These are phyloP conservation scores for Colletotrichum sp. DNA, from an alignment of 2,329 filamentous ascomycete genomes.

Conservation along the genomic window DNA sequence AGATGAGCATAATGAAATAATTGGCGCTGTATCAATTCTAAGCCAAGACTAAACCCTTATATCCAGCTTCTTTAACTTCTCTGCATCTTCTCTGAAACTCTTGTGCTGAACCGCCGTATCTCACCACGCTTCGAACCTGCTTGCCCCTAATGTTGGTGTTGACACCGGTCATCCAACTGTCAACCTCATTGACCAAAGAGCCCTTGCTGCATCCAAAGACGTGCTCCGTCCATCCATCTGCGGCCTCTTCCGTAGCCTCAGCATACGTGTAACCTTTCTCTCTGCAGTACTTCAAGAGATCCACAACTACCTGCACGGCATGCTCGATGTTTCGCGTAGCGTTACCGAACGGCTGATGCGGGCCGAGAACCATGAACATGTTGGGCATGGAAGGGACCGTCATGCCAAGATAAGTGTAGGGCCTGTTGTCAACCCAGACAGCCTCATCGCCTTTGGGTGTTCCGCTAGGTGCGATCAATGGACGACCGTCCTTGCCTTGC, in stretches of 20 bases:
- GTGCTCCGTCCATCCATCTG: constrained; percentile 50
- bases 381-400: constrained; percentile 48
- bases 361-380: constrained; percentile 50
- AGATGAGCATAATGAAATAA: background rate
- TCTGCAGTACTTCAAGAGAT: constrained; percentile 35
- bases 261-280: constrained; percentile 37
- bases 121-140: constrained; percentile 46
- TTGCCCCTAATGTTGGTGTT: constrained; percentile 55
- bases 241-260: constrained; percentile 43
- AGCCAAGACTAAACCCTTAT: constrained; percentile 24
- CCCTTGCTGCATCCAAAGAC: constrained; percentile 50
- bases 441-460: constrained; percentile 26
- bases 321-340: constrained; percentile 45
- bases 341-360: constrained; percentile 48
- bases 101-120: constrained; percentile 49
- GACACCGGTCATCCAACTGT: constrained; percentile 61
- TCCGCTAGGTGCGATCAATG: background rate
- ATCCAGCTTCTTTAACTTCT: constrained; percentile 31
- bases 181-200: constrained; percentile 49
- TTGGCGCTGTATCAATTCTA: background rate
- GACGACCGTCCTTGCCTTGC: constrained; percentile 27
- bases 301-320: constrained; percentile 41
- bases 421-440: constrained; percentile 37
- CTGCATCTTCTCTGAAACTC: constrained; percentile 44
- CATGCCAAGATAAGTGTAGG: constrained; percentile 45